Conservation (phyloP, 768 basidiomycete species). For the Cantharellus anzutake region DNA sequence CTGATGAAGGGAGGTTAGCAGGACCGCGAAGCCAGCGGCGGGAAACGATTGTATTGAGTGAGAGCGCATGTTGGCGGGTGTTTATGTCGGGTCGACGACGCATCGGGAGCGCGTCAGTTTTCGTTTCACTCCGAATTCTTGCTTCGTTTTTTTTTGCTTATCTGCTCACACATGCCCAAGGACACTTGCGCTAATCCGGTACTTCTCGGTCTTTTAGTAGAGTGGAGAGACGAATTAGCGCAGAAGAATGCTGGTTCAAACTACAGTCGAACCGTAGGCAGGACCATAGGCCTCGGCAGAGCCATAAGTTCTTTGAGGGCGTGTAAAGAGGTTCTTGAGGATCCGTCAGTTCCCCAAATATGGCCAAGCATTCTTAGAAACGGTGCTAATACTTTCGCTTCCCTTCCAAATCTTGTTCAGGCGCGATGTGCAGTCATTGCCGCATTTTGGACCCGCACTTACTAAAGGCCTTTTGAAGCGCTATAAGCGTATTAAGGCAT, state of each 20-base stretch:
- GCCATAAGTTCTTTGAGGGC: background rate
- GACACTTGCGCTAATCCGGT: slow-evolving; percentile 2
- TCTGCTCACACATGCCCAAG: background rate
- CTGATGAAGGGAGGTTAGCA: too few relatives aligned
- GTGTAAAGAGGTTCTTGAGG: background rate
- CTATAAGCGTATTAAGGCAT: background rate
- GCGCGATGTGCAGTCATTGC: background rate
- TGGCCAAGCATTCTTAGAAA: too few relatives aligned
- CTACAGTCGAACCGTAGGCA: background rate
- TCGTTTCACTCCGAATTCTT: too few relatives aligned
- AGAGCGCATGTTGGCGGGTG: too few relatives aligned
- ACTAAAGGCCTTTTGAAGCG: background rate
- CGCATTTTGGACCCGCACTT: background rate
- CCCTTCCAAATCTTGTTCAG: background rate
- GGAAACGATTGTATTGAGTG: too few relatives aligned
- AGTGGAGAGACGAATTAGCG: background rate
- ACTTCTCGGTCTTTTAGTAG: background rate
- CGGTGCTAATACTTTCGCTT: too few relatives aligned
- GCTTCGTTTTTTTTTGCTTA: too few relatives aligned
- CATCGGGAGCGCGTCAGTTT: too few relatives aligned
- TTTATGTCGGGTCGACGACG: too few relatives aligned
- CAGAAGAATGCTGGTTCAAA: background rate
- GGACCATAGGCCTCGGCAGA: background rate
- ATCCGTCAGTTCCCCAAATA: background rate
- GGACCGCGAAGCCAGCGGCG: too few relatives aligned